Conservation (phyloP, 352 stramenopile genomes). For the Phytophthora pisi region DNA sequence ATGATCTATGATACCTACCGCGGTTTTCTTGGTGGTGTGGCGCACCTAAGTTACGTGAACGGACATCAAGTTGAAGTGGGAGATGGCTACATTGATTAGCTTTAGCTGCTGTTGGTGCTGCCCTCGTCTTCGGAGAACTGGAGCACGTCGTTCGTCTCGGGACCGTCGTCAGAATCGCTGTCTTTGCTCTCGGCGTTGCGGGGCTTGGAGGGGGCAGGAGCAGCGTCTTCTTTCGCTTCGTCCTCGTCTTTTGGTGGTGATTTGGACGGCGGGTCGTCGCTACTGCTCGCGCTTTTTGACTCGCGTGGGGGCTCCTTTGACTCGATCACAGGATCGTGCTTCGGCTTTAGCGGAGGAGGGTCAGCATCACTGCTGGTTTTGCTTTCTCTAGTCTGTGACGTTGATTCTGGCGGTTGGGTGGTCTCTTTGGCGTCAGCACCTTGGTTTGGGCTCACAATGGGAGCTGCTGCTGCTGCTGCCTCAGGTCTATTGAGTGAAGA, state of each 20-base stretch:
- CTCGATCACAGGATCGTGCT: not conserved
- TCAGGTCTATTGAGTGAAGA: constrained; percentile 4
- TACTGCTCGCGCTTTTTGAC: constrained; percentile 14
- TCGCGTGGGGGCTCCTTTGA: constrained; percentile 7
- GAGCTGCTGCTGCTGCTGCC: not conserved
- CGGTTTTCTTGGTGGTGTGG: not conserved
- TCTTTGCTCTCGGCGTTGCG: constrained; percentile 11
- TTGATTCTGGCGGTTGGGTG: not conserved
- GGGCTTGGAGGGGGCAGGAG: not conserved
- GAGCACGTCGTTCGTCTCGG: constrained; percentile 10
- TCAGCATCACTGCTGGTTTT: not conserved
- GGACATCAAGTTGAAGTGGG: constrained; percentile 21
- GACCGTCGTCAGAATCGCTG: constrained; percentile 1
- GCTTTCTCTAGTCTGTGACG: constrained; percentile 1
- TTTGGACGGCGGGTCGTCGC: constrained; percentile 3
- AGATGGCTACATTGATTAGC: constrained; percentile 4
- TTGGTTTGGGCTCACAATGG: constrained; percentile 3
- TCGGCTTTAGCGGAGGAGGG: not conserved
- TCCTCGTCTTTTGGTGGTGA: not conserved
- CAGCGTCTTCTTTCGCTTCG: not conserved
- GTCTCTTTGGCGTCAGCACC: constrained; percentile 5
- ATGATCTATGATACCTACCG: constrained; percentile 8
- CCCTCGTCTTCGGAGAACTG: constrained; percentile 11
- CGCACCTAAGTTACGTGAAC: constrained; percentile 1
- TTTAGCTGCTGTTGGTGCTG: constrained; percentile 3